Base-by-base conservation (phyloP, 1,284 basidiomycete genomes). In the Heterobasidion parviporum region DNA sequence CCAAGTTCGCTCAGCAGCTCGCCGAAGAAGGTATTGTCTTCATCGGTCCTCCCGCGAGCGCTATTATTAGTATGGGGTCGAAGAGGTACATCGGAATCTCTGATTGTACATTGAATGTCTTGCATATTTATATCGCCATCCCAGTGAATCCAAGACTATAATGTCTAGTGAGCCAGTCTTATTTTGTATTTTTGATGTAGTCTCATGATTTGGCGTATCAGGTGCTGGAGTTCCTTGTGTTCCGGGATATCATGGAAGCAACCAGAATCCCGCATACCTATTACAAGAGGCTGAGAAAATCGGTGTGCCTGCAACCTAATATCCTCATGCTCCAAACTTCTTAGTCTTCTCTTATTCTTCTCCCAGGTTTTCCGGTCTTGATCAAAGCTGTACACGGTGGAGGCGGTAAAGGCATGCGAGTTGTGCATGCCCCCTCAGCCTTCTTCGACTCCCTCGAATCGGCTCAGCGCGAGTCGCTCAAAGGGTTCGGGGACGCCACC, bases 351-450 rank as follows among this genome's bases (percentile, higher is more conserved):
- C 20, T 36, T 8, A 6, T 15, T 41, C 45, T 20, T n/a, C 35
- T 15, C 36, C 8, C 51, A 86, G 85, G 84, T 15, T 98, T 95
- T 72, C 96, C 95, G 10, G 90, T 94, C 26, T 78, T 95, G 58
- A 96, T 97, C 74, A 97, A 97, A 69, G 94, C 95, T 32, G 90
- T 95, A 49, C 92, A 97, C 70, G 96, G 96, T 33, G 96, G 95
- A 54, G 95, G 96, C 57, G 95, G 96, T 15, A 94, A 97, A 67
- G 96, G 96, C 59, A 98, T 98, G 96, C 88, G 94, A 58, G 87
- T 87, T 32, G 95, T 97, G 33, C 77, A 78, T 32, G 74, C 79
- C 0, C 69, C 76, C 8, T 14, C 46, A 12, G 85, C 87, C 35
- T 94, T 95, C 62, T 70, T 78, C 55, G 87, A 94, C 59, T 87